Evolutionary conservation across 805 yeast species (phyloP).

Genomic region (Myxozyma melibiosi): DNA sequence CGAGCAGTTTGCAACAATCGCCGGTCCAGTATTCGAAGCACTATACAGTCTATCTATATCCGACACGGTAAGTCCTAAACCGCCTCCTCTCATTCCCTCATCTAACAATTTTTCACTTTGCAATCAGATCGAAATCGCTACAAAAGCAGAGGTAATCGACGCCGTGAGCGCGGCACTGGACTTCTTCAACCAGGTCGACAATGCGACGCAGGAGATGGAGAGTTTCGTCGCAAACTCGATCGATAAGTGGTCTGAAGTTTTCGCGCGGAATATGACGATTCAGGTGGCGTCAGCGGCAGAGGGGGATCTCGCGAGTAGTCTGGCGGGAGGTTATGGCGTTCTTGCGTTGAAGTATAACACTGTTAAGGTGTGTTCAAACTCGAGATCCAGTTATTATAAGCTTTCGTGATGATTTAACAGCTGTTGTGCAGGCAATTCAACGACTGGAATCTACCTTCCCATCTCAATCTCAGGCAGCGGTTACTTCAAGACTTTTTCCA

Average conservation of each 20-base stretch:
- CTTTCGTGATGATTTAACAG: neutral
- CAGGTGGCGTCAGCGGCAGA: too few species aligned
- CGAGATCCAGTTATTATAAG: neutral
- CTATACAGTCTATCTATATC: slow-evolving; percentile 16
- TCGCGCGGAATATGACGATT: slow-evolving; percentile 1
- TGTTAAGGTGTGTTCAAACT: slow-evolving; percentile 9
- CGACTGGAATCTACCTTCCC: slow-evolving; percentile 29
- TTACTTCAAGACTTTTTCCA: slow-evolving; percentile 17
- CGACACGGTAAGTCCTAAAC: slow-evolving; percentile 2
- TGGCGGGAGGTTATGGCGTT: neutral
- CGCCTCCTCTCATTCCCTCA: neutral
- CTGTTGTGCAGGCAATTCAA: slow-evolving; percentile 14
- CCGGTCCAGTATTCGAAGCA: slow-evolving; percentile 21
- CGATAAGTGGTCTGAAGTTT: slow-evolving; percentile 24
- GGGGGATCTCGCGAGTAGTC: neutral
- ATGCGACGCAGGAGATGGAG: slow-evolving; percentile 5
- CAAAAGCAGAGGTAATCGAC: slow-evolving; percentile 29
- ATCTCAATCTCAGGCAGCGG: slow-evolving; percentile 5
- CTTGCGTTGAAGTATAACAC: slow-evolving; percentile 18
- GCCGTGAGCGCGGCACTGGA: slow-evolving; percentile 26
- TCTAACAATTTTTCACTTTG: neutral
- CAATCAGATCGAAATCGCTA: slow-evolving; percentile 8
- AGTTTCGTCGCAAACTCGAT: slow-evolving; percentile 19
- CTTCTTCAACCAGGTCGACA: slow-evolving; percentile 30
- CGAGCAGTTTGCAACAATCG: slow-evolving; percentile 74